Evolutionary conservation across 257 asterid genomes (phyloP).

Genomic region (Catharanthus roseus): DNA sequence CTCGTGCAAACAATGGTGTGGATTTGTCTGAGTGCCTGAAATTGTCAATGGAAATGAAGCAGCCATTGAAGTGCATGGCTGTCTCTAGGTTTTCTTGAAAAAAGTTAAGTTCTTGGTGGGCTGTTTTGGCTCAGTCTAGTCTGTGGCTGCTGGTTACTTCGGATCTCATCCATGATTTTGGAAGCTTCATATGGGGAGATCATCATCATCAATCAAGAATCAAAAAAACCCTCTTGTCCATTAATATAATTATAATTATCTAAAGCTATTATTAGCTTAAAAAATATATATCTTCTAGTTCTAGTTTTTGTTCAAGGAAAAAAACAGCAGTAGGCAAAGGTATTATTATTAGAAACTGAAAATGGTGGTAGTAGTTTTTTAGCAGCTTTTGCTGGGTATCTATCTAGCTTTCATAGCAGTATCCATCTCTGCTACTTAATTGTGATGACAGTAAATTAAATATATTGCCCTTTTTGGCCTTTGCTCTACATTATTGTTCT

Average conservation of each 20-base stretch:
- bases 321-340: neutral
- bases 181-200: constrained; percentile 14
- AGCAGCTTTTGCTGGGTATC: neutral
- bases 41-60: constrained; percentile 63
- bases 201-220: neutral
- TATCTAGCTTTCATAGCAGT: neutral
- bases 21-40: constrained; percentile 58
- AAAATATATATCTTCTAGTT: neutral
- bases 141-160: too few relatives aligned
- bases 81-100: constrained; percentile 38
- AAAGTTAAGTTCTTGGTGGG: neutral
- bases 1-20: constrained; percentile 26
- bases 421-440: neutral
- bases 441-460: neutral
- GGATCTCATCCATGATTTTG: constrained; percentile 32
- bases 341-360: neutral
- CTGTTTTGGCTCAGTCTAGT: too few relatives aligned
- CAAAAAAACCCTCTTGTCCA: constrained; percentile 17
- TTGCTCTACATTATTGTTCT: neutral
- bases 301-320: neutral
- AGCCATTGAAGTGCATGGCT: constrained; percentile 62
- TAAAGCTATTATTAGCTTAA: too few relatives aligned
- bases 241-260: constrained; percentile 1
- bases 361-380: neutral
- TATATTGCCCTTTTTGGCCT: neutral